Percentiles rank a stretch among this genome's conserved stretches.
Conservation (phyloP, 2,329 filamentous ascomycete species). For the Penicillium sp. region DNA sequence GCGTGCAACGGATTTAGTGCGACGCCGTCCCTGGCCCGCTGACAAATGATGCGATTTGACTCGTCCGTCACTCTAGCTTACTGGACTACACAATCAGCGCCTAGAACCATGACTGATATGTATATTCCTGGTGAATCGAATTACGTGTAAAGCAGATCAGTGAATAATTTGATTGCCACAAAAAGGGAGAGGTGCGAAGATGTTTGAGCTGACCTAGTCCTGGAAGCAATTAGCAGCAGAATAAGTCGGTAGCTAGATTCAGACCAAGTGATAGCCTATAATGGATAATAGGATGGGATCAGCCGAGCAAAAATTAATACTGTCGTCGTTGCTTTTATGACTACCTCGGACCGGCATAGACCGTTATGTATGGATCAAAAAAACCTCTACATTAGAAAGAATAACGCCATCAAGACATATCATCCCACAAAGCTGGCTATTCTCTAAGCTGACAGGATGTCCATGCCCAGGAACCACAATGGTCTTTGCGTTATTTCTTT, state of each 20-base stretch:
- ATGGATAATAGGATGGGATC: not conserved
- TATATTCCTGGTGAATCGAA: no score
- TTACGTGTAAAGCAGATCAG: no score
- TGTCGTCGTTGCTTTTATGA: slow-evolving; percentile 21
- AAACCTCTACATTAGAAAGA: slow-evolving; percentile 34
- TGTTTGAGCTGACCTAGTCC: no score
- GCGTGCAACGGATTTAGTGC: not conserved
- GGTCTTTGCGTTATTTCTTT: slow-evolving; percentile 16
- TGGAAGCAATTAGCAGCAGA: no score
- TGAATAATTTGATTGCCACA: no score
- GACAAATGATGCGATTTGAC: slow-evolving; percentile 19
- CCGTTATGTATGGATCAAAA: slow-evolving; percentile 28
- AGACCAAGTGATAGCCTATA: not conserved
- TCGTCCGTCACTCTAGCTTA: not conserved
- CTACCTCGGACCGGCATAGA: slow-evolving; percentile 19
- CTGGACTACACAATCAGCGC: not conserved
- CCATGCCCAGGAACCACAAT: slow-evolving; percentile 21
- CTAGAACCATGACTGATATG: no score
- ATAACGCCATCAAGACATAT: slow-evolving; percentile 36
- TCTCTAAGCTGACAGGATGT: slow-evolving; percentile 37
- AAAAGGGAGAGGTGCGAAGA: no score
- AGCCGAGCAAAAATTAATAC: not conserved
- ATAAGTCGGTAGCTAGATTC: not conserved
- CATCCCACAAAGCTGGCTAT: slow-evolving; percentile 36
- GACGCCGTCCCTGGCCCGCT: slow-evolving; percentile 5